phyloP scores from a whole-genome alignment of 768 basidiomycete genomes.

The Porpolomopsis calyptriformis region DNA sequence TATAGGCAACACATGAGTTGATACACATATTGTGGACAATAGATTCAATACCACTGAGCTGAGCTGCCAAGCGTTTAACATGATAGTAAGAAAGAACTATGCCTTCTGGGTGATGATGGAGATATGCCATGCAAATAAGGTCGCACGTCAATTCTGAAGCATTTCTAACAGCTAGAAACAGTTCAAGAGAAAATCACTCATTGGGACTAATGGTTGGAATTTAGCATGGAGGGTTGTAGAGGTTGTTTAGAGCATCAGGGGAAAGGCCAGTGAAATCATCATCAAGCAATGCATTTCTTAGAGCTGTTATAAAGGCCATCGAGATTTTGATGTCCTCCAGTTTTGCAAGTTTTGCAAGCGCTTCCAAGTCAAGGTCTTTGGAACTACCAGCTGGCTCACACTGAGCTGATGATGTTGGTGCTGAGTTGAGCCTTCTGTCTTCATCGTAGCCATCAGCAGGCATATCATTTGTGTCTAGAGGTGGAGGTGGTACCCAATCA shows the following conservation, averaged over 20 bases:
- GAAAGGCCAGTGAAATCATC: constrained; percentile 7
- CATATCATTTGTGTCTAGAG: too few species aligned
- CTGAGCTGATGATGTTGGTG: too few species aligned
- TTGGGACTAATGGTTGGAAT: constrained; percentile 9
- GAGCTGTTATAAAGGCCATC: too few species aligned
- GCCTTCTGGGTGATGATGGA: constrained; percentile 14
- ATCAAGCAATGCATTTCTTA: constrained; percentile 12
- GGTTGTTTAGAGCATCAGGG: constrained; percentile 3
- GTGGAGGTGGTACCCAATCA: too few species aligned
- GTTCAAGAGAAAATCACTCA: constrained; percentile 21
- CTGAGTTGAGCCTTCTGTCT: too few species aligned
- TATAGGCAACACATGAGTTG: constrained; percentile 19
- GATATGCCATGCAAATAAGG: constrained; percentile 11
- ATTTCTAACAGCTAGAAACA: constrained; percentile 21
- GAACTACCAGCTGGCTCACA: too few species aligned
- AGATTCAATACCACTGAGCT: constrained; percentile 25
- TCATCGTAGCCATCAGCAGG: too few species aligned
- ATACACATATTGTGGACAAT: constrained; percentile 33
- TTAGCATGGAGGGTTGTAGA: constrained; percentile 12
- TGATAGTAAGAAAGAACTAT: constrained; percentile 20
- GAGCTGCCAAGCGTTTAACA: constrained; percentile 16
- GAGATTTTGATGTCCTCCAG: too few species aligned
- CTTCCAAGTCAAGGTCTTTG: too few species aligned
- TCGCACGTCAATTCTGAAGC: constrained; percentile 24
- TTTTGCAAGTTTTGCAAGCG: too few species aligned